Conservation (phyloP, 768 basidiomycete genomes). For the Pholiota molesta region DNA sequence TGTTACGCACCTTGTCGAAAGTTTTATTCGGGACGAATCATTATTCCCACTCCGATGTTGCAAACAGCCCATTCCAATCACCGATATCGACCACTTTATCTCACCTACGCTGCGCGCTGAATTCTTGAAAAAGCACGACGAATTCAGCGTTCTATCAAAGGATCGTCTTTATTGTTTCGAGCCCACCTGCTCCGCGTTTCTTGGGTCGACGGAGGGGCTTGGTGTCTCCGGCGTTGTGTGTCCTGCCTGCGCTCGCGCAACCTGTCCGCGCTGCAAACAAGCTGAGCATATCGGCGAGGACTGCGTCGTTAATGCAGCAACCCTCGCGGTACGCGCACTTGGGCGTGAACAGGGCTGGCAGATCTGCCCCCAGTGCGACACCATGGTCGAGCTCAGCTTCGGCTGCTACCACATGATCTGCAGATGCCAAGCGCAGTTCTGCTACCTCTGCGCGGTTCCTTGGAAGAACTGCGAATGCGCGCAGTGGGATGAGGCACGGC, state of each 20-base stretch:
- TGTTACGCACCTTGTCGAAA: conserved; percentile 39
- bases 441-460: conserved; percentile 60
- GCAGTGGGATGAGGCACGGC: conserved; percentile 62
- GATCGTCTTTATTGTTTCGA: conserved; percentile 56
- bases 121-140: conserved; percentile 45
- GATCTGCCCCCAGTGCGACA: conserved; percentile 61
- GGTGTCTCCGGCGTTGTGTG: conserved; percentile 34
- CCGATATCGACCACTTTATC: conserved; percentile 19
- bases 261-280: conserved; percentile 56
- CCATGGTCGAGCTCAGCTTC: conserved; percentile 54
- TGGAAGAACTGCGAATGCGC: conserved; percentile 68
- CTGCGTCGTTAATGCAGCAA: conserved; percentile 47
- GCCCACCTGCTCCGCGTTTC: conserved; percentile 54
- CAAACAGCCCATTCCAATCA: conserved; percentile 33
- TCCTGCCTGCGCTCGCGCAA: conserved; percentile 36
- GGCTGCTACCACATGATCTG: conserved; percentile 75
- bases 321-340: conserved; percentile 45
- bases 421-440: conserved; percentile 59
- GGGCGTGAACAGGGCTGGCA: conserved; percentile 55
- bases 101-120: conserved; percentile 24
- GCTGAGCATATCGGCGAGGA: conserved; percentile 38
- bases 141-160: conserved; percentile 44
- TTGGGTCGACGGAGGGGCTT: conserved; percentile 40
- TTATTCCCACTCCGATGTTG: conserved; percentile 59
- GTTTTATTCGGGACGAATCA: conserved; percentile 50